Base-by-base conservation (phyloP, 352 stramenopile genomes). In the Pythium dissimile region DNA sequence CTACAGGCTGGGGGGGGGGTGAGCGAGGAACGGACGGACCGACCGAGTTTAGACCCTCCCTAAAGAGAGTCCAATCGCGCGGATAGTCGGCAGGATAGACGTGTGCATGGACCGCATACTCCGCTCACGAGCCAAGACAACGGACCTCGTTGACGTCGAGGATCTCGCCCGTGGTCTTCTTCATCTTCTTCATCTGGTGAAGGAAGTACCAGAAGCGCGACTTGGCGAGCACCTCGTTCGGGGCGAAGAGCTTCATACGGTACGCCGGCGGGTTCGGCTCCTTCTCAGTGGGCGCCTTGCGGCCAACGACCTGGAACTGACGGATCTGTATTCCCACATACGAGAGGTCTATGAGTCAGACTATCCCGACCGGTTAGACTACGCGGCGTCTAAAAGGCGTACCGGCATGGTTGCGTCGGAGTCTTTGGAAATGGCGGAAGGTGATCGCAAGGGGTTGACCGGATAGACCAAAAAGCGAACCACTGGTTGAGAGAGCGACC, bases 141-240 rank as follows among this genome's bases (percentile, higher is more conserved):
- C 84, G 68, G 60, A 98, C 89, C 89, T 99, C 97, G 73, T 98
- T 98, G 64, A 98, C 83, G 80, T 98, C 94, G 52, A 99, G 81
- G 77, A 99, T 99, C 81, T 99, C 97, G 75, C 97, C 98, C 48
- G 97, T 99, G 54, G 96, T 99, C 92, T 99, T 99, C 94, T 99
- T 99, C 97, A 99, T 99, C 90, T 99, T 99, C 71, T 97, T 95
- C 87, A 99, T 99, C 88, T 99, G 96, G 80, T 99, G 97, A 73
- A 99, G 95, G 85, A 99, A 99, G 88, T 99, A 99, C 97, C 97
- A 99, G 90, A 99, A 99, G 76, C 98, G 97, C 59, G 96, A 99
- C 87, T 99, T 98, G 66, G 97, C 97, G 57, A 98, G 92, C 59
- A 99, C 96, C 59, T 86, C 67, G 83, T 99, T 98, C 50, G 96